Percentiles rank a stretch among this genome's conserved stretches.
Conservation (phyloP, 163 green algal species). For the Prototheca cutis region DNA sequence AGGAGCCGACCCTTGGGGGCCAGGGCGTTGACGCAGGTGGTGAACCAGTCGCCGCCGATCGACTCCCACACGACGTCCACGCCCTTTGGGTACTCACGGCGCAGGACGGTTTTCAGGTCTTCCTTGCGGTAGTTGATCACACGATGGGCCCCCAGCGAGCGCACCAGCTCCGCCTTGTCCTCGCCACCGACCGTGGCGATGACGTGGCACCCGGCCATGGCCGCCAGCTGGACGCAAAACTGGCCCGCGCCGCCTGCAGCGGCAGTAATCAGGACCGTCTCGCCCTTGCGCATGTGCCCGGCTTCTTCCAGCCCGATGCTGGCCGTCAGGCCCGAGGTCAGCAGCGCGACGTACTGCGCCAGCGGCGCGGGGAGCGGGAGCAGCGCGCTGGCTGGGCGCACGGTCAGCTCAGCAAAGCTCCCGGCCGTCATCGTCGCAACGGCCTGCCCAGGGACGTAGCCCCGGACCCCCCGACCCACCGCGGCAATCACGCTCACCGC, state of each 20-base stretch:
- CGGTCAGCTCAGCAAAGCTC: slow-evolving; percentile 38
- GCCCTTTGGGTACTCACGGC: slow-evolving; percentile 44
- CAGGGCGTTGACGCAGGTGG: slow-evolving; percentile 32
- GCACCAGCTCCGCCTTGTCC: slow-evolving; percentile 55
- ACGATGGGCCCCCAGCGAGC: slow-evolving; percentile 36
- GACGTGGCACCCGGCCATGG: slow-evolving; percentile 55
- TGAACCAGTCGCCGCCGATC: slow-evolving; percentile 63
- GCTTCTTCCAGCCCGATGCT: slow-evolving; percentile 61
- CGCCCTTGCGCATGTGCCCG: slow-evolving; percentile 33
- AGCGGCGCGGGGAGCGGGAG: slow-evolving; percentile 41
- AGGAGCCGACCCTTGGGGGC: slow-evolving; percentile 35
- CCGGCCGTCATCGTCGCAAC: slow-evolving; percentile 56
- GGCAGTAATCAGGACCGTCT: slow-evolving; percentile 85
- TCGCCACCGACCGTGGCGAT: slow-evolving; percentile 60
- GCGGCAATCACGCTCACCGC: slow-evolving; percentile 57
- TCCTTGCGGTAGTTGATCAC: slow-evolving; percentile 55
- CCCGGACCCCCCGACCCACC: slow-evolving; percentile 22
- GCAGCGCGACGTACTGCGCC: slow-evolving; percentile 66
- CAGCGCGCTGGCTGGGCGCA: slow-evolving; percentile 22
- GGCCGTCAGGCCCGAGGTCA: slow-evolving; percentile 83
- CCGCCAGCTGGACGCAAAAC: slow-evolving; percentile 71
- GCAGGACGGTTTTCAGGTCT: slow-evolving; percentile 53
- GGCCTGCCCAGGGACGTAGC: slow-evolving; percentile 24
- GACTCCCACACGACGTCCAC: slow-evolving; percentile 61
- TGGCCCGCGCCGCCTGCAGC: slow-evolving; percentile 70